A percentile compares a stretch with the other conserved stretches of the same genome.
Evolutionary conservation across 768 basidiomycete genomes (phyloP).

Genomic region (Tulasnella sp.): DNA sequence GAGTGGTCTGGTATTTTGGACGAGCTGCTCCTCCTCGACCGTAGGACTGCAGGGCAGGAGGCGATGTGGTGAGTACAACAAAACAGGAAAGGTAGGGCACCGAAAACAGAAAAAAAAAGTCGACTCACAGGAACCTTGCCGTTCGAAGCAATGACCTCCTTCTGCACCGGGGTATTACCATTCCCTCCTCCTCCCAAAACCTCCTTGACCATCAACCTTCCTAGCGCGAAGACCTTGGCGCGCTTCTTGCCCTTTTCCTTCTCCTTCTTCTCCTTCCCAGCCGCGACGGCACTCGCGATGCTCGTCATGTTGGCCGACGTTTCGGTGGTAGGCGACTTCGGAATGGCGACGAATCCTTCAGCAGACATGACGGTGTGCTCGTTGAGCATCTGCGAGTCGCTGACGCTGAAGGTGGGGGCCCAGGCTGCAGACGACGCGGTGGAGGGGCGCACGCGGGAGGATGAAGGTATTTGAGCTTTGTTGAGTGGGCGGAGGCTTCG

Average conservation of each 20-base stretch:
- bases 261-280: neutral
- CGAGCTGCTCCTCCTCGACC: constrained; percentile 4
- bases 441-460: neutral
- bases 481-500: neutral
- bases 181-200: neutral
- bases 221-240: neutral
- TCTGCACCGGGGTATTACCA: neutral
- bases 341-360: neutral
- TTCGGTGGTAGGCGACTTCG: neutral
- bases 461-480: neutral
- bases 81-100: neutral
- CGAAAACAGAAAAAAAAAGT: neutral
- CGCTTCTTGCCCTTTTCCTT: neutral
- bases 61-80: neutral
- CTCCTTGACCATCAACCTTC: neutral
- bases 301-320: neutral
- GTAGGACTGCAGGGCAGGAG: neutral
- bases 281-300: neutral
- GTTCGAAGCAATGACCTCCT: neutral
- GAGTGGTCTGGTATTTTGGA: neutral
- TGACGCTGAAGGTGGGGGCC: neutral
- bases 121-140: neutral
- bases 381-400: neutral
- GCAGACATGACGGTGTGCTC: neutral
- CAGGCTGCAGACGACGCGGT: neutral